Evolutionary conservation across 2,329 filamentous ascomycete genomes (phyloP), one percentile per base, ranked within the genome.

Genomic region (Sporothrix variecibatus): DNA sequence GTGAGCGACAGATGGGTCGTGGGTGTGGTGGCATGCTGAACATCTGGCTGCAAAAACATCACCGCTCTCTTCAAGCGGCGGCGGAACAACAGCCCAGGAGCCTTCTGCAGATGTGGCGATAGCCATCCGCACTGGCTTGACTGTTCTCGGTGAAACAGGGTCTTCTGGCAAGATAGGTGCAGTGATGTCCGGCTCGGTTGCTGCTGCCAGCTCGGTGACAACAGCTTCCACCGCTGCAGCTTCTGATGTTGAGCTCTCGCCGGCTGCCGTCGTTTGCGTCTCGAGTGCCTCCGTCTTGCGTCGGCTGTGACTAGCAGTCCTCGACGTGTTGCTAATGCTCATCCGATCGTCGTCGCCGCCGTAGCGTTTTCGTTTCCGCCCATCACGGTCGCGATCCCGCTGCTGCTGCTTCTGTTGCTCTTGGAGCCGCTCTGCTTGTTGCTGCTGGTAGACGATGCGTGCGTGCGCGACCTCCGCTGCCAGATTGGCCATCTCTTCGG

Each of bases 401-500:
- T 53, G 58, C 38, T 73, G 17, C 62, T 72, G 69, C 26, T 73
- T 58, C 17, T 62, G 65, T 49, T 69, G 64, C 15, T 71, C 38
- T 15, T 46, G 49, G 12, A 56, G 34, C 5, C 4, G 60, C 38
- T 72, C 49, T 7, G 34, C 23, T 34, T 75, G 49, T 34, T 74
- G 73, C 28, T 74, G 43, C 56, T 75, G 31, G 51, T 73, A 40
- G 4, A 38, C 51, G 56, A 85, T 80, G 26, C 86, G 85, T 3
- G 84, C 85, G 8, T 87, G 83, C n/a, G 86, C 84, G 1, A 97
- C 94, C 80, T 94, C 90, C 2, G 84, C 84, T 0, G 94, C 95
- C 2, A 99, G 86, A 0, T 84, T 87, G 46, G 86, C 86, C 74
- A 99, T 85, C 82, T 99, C 96, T 64, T 92, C 89, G 31, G 95